phyloP scores from a whole-genome alignment of 2,329 filamentous ascomycete genomes.

The Diaporthe vaccinii region DNA sequence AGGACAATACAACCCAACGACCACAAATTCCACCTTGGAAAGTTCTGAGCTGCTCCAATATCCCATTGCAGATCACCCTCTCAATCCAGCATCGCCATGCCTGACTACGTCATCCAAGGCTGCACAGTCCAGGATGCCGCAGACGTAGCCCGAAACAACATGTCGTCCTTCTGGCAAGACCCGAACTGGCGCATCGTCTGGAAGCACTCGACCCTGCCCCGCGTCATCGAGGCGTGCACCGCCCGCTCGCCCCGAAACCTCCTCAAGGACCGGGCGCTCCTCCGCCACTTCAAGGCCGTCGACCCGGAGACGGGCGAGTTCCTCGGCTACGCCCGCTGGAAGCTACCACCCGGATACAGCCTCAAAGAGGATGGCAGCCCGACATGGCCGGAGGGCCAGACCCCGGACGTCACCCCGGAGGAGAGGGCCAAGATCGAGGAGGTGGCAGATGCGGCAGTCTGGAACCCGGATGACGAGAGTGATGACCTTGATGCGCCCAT shows the following conservation, averaged over 20 bases:
- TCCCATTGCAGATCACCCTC: not conserved
- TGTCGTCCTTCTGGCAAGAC: slow-evolving; percentile 44
- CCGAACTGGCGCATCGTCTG: slow-evolving; percentile 42
- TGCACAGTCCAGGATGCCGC: slow-evolving; percentile 41
- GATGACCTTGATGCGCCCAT: slow-evolving; percentile 40
- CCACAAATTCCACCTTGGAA: not conserved
- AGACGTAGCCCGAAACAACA: slow-evolving; percentile 43
- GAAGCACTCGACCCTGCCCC: slow-evolving; percentile 31
- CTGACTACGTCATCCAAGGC: slow-evolving; percentile 35
- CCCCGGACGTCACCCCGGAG: slow-evolving; percentile 38
- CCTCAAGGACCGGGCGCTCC: slow-evolving; percentile 38
- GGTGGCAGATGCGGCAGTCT: slow-evolving; percentile 39
- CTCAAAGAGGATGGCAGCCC: slow-evolving; percentile 12
- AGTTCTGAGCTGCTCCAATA: not conserved
- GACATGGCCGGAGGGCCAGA: slow-evolving; percentile 42
- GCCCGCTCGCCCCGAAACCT: slow-evolving; percentile 40
- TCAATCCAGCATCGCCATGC: not conserved
- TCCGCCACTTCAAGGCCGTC: slow-evolving; percentile 45
- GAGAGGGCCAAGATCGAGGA: slow-evolving; percentile 39
- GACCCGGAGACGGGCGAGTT: slow-evolving; percentile 43
- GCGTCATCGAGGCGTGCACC: slow-evolving; percentile 26
- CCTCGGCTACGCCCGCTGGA: slow-evolving; percentile 45
- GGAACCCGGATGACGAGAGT: slow-evolving; percentile 33
- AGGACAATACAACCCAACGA: not conserved
- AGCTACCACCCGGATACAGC: slow-evolving; percentile 33